Percentiles rank a stretch among this genome's conserved stretches.
Evolutionary conservation across 805 yeast genomes (phyloP).

Genomic region (Kodamaea kaohsiungensis): DNA sequence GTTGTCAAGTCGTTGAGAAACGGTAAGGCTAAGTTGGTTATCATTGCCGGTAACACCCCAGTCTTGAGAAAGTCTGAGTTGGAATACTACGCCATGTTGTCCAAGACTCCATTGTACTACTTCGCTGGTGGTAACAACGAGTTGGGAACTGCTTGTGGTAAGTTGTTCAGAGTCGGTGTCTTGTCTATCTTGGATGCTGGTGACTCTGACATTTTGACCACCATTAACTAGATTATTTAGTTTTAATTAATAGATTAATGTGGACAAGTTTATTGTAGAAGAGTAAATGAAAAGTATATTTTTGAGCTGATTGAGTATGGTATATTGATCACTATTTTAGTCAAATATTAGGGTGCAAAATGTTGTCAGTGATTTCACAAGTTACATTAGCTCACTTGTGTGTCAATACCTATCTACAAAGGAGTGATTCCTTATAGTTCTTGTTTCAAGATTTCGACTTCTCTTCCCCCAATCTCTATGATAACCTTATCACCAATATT

Average conservation of each 20-base stretch:
- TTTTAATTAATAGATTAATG: conserved; percentile 6
- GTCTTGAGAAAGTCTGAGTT: conserved; percentile 99
- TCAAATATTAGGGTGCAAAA: too few species aligned
- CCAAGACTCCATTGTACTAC: conserved; percentile 97
- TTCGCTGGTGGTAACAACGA: conserved; percentile 99
- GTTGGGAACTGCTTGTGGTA: conserved; percentile 99
- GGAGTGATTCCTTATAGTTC: too few species aligned
- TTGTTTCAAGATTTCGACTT: not conserved
- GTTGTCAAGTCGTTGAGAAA: conserved; percentile 97
- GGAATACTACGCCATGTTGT: conserved; percentile 99
- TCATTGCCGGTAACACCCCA: conserved; percentile 99
- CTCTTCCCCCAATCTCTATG: not conserved
- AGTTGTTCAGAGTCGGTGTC: conserved; percentile 99
- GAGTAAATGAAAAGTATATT: too few species aligned
- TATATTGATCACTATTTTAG: too few species aligned
- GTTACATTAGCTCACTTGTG: too few species aligned
- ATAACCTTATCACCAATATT: not conserved
- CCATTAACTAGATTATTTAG: conserved; percentile 24
- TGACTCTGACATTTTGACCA: conserved; percentile 97
- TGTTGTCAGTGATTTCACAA: too few species aligned
- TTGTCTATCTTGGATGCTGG: conserved; percentile 96
- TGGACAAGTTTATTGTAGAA: not conserved
- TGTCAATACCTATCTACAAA: too few species aligned
- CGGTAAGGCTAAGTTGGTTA: conserved; percentile 97
- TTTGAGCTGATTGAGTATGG: too few species aligned